A percentile compares a stretch with the other conserved stretches of the same genome.
phyloP scores from a whole-genome alignment of 1,284 basidiomycete genomes.

The Bjerkandera adusta region DNA sequence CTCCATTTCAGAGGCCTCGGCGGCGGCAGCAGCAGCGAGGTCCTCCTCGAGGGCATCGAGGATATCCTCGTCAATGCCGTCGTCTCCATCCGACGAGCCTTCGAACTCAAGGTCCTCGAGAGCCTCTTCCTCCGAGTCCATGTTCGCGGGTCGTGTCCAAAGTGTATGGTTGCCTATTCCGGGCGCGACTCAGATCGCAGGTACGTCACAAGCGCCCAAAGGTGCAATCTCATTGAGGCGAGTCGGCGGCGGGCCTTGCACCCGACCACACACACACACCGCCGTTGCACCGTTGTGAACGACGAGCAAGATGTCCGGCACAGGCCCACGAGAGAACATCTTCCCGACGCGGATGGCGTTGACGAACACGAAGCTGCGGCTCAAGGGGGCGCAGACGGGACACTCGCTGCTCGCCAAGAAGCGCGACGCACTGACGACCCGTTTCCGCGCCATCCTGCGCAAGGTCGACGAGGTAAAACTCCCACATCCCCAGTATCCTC shows the following conservation, averaged over 20 bases:
- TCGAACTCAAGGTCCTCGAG: conserved; percentile 50
- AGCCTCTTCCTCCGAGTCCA: conserved; percentile 67
- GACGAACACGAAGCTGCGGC: conserved; percentile 88
- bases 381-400: conserved; percentile 97
- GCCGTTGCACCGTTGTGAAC: too few relatives aligned
- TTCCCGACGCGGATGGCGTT: conserved; percentile 96
- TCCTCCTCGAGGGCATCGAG: conserved; percentile 48
- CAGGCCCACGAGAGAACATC: conserved; percentile 86
- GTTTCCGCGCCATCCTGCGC: conserved; percentile 86
- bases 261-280: too few relatives aligned
- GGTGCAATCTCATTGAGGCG: too few relatives aligned
- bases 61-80: conserved; percentile 53
- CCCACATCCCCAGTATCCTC: not conserved
- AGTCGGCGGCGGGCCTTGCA: too few relatives aligned
- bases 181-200: not conserved
- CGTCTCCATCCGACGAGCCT: conserved; percentile 45
- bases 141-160: conserved; percentile 27
- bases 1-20: conserved; percentile 31
- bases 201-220: conserved; percentile 5
- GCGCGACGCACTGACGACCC: conserved; percentile 90
- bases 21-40: conserved; percentile 48
- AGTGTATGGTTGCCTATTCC: not conserved
- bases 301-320: conserved; percentile 84
- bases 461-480: conserved; percentile 89
- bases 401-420: conserved; percentile 98